phyloP scores from a whole-genome alignment of 2,329 filamentous ascomycete genomes.

The Xylaria sp. region DNA sequence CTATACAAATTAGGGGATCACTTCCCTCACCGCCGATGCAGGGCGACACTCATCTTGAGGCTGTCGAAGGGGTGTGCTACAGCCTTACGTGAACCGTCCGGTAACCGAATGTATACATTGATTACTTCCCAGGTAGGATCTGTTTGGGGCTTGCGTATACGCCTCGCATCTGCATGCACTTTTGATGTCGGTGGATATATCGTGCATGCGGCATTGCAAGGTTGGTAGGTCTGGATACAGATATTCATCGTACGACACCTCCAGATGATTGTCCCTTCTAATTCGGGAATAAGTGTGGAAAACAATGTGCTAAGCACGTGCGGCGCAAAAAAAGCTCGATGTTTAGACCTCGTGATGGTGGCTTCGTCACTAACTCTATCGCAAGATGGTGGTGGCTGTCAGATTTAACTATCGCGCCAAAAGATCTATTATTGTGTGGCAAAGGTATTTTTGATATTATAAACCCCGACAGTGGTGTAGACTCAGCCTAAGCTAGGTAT shows the following conservation, averaged over 20 bases:
- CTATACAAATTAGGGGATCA: background rate
- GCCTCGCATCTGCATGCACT: background rate
- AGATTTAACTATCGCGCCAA: background rate
- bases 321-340: background rate
- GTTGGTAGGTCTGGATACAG: background rate
- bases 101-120: background rate
- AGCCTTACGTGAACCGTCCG: background rate
- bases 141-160: background rate
- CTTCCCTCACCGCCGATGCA: background rate
- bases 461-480: too few species aligned
- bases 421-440: too few species aligned
- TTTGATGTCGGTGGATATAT: conserved; percentile 2
- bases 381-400: background rate
- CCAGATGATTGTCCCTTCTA: background rate
- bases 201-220: conserved; percentile 15
- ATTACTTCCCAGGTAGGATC: background rate
- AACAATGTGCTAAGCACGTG: background rate
- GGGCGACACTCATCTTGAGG: background rate
- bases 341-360: background rate
- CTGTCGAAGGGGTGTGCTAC: background rate
- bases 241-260: conserved; percentile 1
- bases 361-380: background rate
- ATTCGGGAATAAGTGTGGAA: background rate
- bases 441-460: too few species aligned
- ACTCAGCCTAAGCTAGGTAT: background rate